Conservation (phyloP, 805 yeast genomes). For the Ogataea saltuana region DNA sequence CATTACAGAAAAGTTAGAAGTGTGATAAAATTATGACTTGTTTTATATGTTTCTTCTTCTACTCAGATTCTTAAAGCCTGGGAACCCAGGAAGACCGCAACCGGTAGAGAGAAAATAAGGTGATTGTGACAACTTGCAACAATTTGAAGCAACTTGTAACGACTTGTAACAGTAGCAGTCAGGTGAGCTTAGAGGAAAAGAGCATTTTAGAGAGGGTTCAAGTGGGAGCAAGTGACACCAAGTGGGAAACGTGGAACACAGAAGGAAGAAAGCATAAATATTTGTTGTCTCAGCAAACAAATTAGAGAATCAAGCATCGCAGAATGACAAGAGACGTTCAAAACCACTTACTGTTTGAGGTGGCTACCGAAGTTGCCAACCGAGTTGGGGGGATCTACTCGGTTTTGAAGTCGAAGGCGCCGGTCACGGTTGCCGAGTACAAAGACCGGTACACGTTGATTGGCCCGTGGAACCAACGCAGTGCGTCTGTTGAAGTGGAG, state of each 20-base stretch:
- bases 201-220: no score
- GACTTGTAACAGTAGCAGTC: no score
- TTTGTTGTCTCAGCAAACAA: not conserved
- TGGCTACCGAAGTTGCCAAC: conserved; percentile 97
- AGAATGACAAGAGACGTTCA: conserved; percentile 79
- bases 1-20: not conserved
- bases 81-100: no score
- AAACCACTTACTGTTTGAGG: conserved; percentile 86
- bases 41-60: conserved; percentile 2
- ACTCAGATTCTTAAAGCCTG: not conserved
- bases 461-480: conserved; percentile 79
- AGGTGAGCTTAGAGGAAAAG: no score
- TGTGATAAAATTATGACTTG: conserved; percentile 1
- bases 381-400: conserved; percentile 98
- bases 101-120: no score
- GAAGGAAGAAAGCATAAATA: not conserved
- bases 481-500: conserved; percentile 82
- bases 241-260: conserved; percentile 1
- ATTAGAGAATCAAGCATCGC: no score
- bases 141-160: no score
- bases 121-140: no score
- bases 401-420: conserved; percentile 94
- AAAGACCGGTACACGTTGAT: conserved; percentile 80
- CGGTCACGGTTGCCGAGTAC: conserved; percentile 93
- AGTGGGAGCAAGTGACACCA: not conserved